Base-by-base conservation (phyloP, 2,329 filamentous ascomycete genomes). In the Amesomyces nigricolor region DNA sequence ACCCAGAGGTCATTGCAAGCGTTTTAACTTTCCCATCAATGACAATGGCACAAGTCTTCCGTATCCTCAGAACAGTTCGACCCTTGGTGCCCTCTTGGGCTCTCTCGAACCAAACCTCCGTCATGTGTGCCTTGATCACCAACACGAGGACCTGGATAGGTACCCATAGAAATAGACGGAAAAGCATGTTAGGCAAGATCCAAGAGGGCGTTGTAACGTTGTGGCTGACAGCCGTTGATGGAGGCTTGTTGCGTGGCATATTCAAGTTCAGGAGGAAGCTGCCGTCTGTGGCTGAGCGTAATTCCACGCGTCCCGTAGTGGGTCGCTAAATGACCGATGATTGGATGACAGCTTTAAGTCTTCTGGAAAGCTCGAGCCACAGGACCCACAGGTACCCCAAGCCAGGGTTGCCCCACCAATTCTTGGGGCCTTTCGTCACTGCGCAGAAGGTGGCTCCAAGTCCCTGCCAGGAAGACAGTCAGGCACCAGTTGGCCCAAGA, bases 381-480 rank as follows among this genome's bases (percentile, higher is more conserved):
- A 49, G 35, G 7, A 42, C 17, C 38, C 17, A 37, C 37, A 49
- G 17, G 30, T 29, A 29, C 30, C 49, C 30, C 14, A 37, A 17
- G 35, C 45, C 47, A 51, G 47, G 4, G 32, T 11, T 54, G 51
- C 59, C 59, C 59, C 57, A 58, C 59, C 54, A 58, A 46, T 38
- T 51, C 51, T 56, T 37, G 58, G 53, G 30, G 26, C 51, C 59
- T 60, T 58, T 61, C 59, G 59, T 61, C 59, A 61, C 59, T 56
- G 51, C 54, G 48, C 56, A 53, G 49, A 51, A 51, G 44, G 51
- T 9, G 54, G 42, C 51, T 45, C 49, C 51, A 54, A 35, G 22
- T 26, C 44, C n/a, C 37, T 39, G 30, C 32, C 47, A 49, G 44
- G 44, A 26, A 48, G 46, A 51, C 40, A 26, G 52, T 61, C 58